Conservation (phyloP, 371 early-diverging fungal genomes). For the Capillidium rhysosporum region DNA sequence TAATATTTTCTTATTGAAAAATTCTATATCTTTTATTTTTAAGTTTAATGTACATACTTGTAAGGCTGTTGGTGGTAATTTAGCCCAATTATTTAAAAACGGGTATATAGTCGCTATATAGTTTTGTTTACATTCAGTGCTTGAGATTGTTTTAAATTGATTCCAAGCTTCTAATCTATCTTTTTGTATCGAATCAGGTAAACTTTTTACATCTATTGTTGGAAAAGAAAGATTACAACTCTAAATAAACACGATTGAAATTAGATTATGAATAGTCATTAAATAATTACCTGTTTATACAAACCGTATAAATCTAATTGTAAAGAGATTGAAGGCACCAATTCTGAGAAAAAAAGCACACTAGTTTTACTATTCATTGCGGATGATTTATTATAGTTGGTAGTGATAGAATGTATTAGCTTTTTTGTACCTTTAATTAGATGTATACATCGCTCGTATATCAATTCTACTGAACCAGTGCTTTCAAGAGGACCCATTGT, state of each 20-base stretch:
- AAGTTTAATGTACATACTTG: neutral
- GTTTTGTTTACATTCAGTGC: neutral
- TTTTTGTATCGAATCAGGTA: neutral
- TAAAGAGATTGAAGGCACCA: too few species aligned
- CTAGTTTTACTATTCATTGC: too few species aligned
- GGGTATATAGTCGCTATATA: neutral
- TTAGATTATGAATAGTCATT: too few species aligned
- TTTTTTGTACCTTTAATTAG: too few species aligned
- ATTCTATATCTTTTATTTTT: neutral
- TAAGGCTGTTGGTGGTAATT: neutral
- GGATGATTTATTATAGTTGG: too few species aligned
- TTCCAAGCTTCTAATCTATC: neutral
- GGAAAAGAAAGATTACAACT: neutral
- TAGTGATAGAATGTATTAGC: too few species aligned
- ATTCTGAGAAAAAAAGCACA: too few species aligned
- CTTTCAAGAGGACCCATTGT: too few species aligned
- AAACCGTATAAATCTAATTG: constrained; percentile 1
- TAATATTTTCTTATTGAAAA: neutral
- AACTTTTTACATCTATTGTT: neutral
- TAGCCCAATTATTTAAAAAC: neutral
- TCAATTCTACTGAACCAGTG: too few species aligned
- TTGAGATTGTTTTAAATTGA: neutral
- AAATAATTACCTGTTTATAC: neutral
- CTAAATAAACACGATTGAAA: neutral
- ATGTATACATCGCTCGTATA: too few species aligned